Conservation (phyloP, 148 eudicot species). For the Diospyros kaki region DNA sequence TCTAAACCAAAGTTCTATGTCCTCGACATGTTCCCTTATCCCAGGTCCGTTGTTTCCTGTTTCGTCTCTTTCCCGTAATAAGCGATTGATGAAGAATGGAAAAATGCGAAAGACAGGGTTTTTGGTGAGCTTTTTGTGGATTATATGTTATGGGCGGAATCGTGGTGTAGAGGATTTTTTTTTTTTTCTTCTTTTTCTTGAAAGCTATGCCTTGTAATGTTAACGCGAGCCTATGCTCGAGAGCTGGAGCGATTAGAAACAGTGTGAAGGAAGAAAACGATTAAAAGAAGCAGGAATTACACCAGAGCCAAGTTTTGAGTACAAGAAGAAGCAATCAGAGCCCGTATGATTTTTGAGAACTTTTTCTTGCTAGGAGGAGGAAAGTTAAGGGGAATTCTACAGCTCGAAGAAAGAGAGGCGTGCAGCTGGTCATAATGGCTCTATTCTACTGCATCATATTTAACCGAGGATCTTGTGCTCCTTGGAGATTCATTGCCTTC, state of each 20-base stretch:
- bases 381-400: neutral
- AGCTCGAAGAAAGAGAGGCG: too few relatives aligned
- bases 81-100: neutral
- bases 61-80: too few relatives aligned
- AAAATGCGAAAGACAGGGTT: neutral
- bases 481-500: too few relatives aligned
- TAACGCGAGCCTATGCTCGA: neutral
- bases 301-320: neutral
- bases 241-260: neutral
- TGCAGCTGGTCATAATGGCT: too few relatives aligned
- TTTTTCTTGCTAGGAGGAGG: neutral
- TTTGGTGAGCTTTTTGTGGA: neutral
- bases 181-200: neutral
- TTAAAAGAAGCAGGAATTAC: neutral
- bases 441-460: too few relatives aligned
- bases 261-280: neutral
- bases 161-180: neutral
- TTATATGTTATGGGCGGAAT: neutral
- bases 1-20: slow-evolving; percentile 93
- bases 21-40: slow-evolving; percentile 99
- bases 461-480: too few relatives aligned
- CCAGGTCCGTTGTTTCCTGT: slow-evolving; percentile 44
- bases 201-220: neutral
- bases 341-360: neutral
- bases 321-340: too few relatives aligned